Conservation (phyloP, 495 filamentous ascomycete species). For the Xanthoparmelia taractica region DNA sequence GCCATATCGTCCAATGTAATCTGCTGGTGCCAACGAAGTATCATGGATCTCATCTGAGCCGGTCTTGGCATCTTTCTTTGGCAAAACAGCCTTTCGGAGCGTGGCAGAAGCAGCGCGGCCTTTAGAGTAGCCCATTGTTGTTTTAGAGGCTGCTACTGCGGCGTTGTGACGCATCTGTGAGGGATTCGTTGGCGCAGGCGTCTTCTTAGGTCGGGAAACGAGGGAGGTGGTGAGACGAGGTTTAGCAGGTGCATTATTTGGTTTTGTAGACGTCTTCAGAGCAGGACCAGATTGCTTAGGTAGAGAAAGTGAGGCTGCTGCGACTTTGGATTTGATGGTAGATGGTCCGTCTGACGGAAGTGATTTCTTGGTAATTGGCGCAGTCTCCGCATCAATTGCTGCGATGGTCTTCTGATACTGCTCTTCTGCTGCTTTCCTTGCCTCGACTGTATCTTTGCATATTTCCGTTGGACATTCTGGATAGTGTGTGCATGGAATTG, state of each 20-base stretch:
- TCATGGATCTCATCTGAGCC: constrained; percentile 20
- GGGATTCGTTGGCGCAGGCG: constrained; percentile 36
- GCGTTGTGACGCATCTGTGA: constrained; percentile 53
- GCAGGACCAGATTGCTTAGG: constrained; percentile 29
- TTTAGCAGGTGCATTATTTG: constrained; percentile 36
- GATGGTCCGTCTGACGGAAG: constrained; percentile 26
- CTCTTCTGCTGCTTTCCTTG: constrained; percentile 23
- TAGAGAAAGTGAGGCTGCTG: constrained; percentile 48
- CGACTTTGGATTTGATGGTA: constrained; percentile 45
- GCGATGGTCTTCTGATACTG: constrained; percentile 56
- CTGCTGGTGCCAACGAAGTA: constrained; percentile 35
- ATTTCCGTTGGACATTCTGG: constrained; percentile 23
- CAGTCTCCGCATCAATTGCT: constrained; percentile 53
- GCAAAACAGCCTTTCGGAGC: constrained; percentile 31
- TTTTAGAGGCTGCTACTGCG: constrained; percentile 58
- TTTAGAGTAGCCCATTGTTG: constrained; percentile 73
- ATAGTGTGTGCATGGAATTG: constrained; percentile 20
- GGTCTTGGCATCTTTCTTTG: constrained; percentile 10
- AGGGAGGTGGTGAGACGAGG: constrained; percentile 30
- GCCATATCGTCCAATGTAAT: constrained; percentile 40
- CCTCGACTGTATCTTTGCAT: constrained; percentile 21
- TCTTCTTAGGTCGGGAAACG: constrained; percentile 36
- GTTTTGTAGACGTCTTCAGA: constrained; percentile 31
- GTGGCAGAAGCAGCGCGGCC: constrained; percentile 56
- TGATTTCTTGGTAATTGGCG: constrained; percentile 39